Conservation (phyloP, 495 filamentous ascomycete species). For the Penicillium paxilli region DNA sequence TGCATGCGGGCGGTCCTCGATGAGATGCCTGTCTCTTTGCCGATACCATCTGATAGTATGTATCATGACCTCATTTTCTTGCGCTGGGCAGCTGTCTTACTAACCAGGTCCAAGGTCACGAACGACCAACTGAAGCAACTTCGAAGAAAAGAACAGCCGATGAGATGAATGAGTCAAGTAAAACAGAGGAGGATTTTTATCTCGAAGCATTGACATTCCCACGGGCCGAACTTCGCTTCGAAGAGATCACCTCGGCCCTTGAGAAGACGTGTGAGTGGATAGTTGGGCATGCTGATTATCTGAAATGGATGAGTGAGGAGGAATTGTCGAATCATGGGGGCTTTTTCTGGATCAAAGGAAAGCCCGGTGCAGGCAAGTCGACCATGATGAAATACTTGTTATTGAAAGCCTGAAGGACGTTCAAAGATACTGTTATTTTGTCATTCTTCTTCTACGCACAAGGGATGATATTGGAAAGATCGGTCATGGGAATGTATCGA, state of each 20-base stretch:
- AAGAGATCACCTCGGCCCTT: not conserved
- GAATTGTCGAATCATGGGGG: not conserved
- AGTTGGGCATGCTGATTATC: not conserved
- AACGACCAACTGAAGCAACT: no score
- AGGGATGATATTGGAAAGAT: not conserved
- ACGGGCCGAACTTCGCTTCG: not conserved
- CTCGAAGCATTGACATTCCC: not conserved
- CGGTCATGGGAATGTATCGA: not conserved
- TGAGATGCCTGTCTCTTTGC: not conserved
- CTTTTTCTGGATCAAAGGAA: constrained; percentile 2
- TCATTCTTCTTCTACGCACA: not conserved
- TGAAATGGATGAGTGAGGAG: not conserved
- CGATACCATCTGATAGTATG: not conserved
- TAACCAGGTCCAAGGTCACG: no score
- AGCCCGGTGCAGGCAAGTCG: not conserved
- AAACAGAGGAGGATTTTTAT: not conserved
- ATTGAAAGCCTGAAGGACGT: not conserved
- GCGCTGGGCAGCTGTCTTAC: no score
- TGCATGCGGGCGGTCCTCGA: constrained; percentile 27
- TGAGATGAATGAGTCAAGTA: no score
- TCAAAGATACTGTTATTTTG: not conserved
- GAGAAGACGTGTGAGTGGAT: constrained; percentile 2
- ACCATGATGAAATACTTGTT: not conserved
- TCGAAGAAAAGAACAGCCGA: no score
- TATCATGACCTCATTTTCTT: not conserved